phyloP scores from a whole-genome alignment of 306 rosid genomes.

The Citrullus amarus region DNA sequence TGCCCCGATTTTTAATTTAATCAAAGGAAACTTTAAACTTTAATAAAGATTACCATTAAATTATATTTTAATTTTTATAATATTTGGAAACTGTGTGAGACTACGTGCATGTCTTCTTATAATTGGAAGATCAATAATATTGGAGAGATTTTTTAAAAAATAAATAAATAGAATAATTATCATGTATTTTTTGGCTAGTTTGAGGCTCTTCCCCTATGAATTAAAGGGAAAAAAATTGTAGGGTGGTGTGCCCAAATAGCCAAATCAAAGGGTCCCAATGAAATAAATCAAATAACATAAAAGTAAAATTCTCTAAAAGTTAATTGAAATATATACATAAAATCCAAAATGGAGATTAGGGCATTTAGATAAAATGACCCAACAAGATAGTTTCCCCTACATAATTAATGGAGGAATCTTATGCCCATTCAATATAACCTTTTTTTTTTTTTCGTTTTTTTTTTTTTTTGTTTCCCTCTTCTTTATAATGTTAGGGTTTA shows the following conservation, averaged over 20 bases:
- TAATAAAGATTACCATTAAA: background rate
- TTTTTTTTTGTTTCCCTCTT: too few relatives aligned
- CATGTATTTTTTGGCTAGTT: background rate
- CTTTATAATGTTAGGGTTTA: too few relatives aligned
- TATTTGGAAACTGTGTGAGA: background rate
- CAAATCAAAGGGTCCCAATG: background rate
- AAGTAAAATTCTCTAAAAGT: background rate
- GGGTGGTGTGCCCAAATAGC: background rate
- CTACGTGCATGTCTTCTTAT: background rate
- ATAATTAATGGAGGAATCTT: too few relatives aligned
- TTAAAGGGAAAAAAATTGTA: too few relatives aligned
- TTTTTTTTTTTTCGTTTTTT: too few relatives aligned
- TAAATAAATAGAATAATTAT: too few relatives aligned
- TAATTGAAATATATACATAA: background rate
- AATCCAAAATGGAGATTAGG: background rate
- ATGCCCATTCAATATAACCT: too few relatives aligned
- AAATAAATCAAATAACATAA: background rate
- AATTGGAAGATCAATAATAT: background rate
- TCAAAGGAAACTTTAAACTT: too few relatives aligned
- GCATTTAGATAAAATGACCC: background rate
- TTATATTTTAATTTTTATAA: background rate
- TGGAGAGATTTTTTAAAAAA: too few relatives aligned
- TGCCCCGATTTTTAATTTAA: too few relatives aligned
- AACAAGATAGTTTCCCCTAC: background rate
- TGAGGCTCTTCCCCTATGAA: background rate